phyloP scores from a whole-genome alignment of 495 filamentous ascomycete genomes.

The Cetradonia linearis region DNA sequence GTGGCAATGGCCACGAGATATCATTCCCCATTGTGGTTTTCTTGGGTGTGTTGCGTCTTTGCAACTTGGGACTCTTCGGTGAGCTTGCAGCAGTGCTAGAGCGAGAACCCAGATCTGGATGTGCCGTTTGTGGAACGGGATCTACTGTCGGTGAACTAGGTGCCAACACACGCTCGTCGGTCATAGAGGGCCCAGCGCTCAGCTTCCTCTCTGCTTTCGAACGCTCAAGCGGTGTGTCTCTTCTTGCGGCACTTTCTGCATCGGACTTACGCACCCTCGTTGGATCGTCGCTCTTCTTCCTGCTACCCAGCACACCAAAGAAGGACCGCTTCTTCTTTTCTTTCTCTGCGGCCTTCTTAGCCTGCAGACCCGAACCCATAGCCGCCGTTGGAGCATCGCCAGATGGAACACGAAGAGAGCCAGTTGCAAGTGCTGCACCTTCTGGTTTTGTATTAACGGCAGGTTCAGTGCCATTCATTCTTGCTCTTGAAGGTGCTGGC shows the following conservation, averaged over 20 bases:
- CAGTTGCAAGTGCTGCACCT: constrained; percentile 24
- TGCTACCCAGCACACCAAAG: constrained; percentile 37
- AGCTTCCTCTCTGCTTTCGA: constrained; percentile 30
- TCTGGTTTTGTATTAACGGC: constrained; percentile 17
- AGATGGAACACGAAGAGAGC: constrained; percentile 21
- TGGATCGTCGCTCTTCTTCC: constrained; percentile 27
- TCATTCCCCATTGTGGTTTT: constrained; percentile 13
- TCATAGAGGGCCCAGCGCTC: constrained; percentile 6
- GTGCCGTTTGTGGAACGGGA: constrained; percentile 16
- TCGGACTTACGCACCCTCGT: constrained; percentile 29
- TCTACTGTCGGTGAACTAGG: constrained; percentile 22
- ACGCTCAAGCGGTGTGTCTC: constrained; percentile 33
- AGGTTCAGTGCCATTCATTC: constrained; percentile 17
- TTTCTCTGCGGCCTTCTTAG: constrained; percentile 32
- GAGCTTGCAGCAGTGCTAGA: constrained; percentile 16
- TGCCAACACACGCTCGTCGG: constrained; percentile 3
- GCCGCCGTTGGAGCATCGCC: constrained; percentile 23
- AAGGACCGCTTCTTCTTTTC: constrained; percentile 32
- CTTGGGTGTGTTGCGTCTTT: constrained; percentile 21
- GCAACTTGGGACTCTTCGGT: constrained; percentile 22
- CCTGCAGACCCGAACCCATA: constrained; percentile 34
- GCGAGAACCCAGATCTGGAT: constrained; percentile 10
- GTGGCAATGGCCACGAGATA: constrained; percentile 23
- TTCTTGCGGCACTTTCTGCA: constrained; percentile 26
- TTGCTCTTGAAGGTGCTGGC: constrained; percentile 16